Base-by-base conservation (phyloP, 2,329 filamentous ascomycete species). In the Kalmusia sp. region DNA sequence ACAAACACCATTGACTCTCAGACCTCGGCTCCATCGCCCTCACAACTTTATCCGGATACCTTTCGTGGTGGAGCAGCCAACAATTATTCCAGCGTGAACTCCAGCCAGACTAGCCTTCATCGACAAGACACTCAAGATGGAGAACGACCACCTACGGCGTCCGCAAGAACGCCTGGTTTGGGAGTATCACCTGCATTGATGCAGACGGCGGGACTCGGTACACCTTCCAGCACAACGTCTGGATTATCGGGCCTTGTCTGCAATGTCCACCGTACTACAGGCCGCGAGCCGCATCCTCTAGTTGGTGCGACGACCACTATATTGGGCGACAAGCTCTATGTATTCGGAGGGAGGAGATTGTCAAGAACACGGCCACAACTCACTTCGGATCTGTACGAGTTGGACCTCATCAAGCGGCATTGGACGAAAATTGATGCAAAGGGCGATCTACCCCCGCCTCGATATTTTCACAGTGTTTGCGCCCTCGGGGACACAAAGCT, bases 381-480 rank as follows among this genome's bases (percentile, higher is more conserved):
- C 56, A 97, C 93, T 0, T 89, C 92, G 5, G 92, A 97, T 67
- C 79, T 99, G 54, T 98, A 96, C 75, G 93, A 98, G 73, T 79
- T 99, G 51, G 93, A 99, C 72, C 82, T 99, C 39, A 90, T 97
- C 58, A 85, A 88, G 49, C 85, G 95, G 52, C 92, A 98, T 75
- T 99, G 95, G 95, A 92, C 88, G 11, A 97, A 93, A 72, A 74
- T 98, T 21, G 91, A 96, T 48, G 87, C 91, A 0, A 83, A 81
- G 24, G 95, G 95, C 38, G 92, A 98, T 65, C 80, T 96, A 31
- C 95, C 95, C 1, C 90, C 92, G 2, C 92, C 95, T 7, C 86
- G 95, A 56, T 99, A 99, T 73, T 99, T 99, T 62, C 95, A 99
- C 79, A 98, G 92, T 59, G 90, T 98, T 73, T 99, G 95, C 72